Evolutionary conservation across 2,329 filamentous ascomycete species (phyloP).

Genomic region (Cladosporium sp.): DNA sequence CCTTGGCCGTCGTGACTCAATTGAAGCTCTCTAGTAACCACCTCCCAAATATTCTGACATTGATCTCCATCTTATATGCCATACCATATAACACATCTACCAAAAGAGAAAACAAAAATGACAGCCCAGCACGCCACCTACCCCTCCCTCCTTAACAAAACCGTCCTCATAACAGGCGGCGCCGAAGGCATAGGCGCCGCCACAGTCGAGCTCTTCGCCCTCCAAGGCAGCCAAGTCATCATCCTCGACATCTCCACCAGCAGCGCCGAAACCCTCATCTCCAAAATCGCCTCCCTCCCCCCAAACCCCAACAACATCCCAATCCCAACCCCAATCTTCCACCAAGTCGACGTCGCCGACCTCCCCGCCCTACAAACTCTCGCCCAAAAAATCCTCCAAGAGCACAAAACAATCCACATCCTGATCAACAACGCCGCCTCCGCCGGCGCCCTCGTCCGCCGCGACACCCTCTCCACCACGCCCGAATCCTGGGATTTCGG

Average conservation of each 20-base stretch:
- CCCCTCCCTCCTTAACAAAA: slow-evolving; percentile 52
- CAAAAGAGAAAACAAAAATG: not conserved
- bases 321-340: slow-evolving; percentile 28
- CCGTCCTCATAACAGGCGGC: slow-evolving; percentile 64
- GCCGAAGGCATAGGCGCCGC: slow-evolving; percentile 65
- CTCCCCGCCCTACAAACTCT: slow-evolving; percentile 52
- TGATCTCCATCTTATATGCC: not conserved
- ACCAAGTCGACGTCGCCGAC: slow-evolving; percentile 54
- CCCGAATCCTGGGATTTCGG: slow-evolving; percentile 65
- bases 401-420: slow-evolving; percentile 55
- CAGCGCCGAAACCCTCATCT: slow-evolving; percentile 49
- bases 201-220: slow-evolving; percentile 58
- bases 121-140: slow-evolving; percentile 30
- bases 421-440: slow-evolving; percentile 63
- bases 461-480: slow-evolving; percentile 59
- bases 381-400: slow-evolving; percentile 44
- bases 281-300: slow-evolving; percentile 45
- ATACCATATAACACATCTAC: not conserved
- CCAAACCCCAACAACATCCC: slow-evolving; percentile 26
- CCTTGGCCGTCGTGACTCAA: not conserved
- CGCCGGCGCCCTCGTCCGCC: slow-evolving; percentile 59
- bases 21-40: not conserved
- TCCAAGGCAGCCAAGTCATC: slow-evolving; percentile 60
- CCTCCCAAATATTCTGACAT: not conserved
- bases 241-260: slow-evolving; percentile 60